Base-by-base conservation (phyloP, 257 asterid species). In the Nicotiana noctiflora region DNA sequence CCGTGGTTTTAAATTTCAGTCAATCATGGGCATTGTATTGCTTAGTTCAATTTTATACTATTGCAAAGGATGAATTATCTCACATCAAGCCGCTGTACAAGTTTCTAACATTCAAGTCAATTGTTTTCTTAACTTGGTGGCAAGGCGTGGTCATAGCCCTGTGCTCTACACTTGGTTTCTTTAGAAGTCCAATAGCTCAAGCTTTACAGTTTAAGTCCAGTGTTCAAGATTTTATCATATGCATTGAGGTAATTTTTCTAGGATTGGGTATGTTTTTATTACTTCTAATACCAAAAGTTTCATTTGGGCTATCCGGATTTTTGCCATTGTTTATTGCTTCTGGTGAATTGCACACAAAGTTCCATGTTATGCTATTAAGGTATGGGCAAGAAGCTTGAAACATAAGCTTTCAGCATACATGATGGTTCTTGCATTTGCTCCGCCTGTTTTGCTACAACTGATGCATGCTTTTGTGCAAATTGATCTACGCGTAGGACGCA, bases 121-220 rank as follows among this genome's bases (percentile, higher is more conserved):
- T 96, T 59, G 98, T 96, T 86, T 96, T 96, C 88, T 88, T 96
- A 83, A 96, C 99, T 78, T 96, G 99, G 99, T 94, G 99, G 99
- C 98, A 96, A 92, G 99, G 99, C 84, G 87, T 96, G 84, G 92
- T 93, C 40, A 96, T 96, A 85, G 97, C 98, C 86, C 91, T 94
- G 82, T 85, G 90, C 60, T 91, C 90, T 81, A 86, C 96, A 63
- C 74, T 92, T 84, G 98, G 97, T 84, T 88, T 96, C 76, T 68
- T 96, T 64, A 84, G 86, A 91, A 94, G 98, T 82, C 98, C 97
- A 74, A 85, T 94, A 81, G 97, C 98, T 75, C 93, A 96, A 88
- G 92, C 97, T 5, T 83, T 96, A 84, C 95, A 96, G 89, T 90
- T 96, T 70, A 91, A 94, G 74, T 92, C 99, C 74, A 87, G 95